Evolutionary conservation across 2,329 filamentous ascomycete genomes (phyloP).

Genomic region (Aureobasidium subglaciale): DNA sequence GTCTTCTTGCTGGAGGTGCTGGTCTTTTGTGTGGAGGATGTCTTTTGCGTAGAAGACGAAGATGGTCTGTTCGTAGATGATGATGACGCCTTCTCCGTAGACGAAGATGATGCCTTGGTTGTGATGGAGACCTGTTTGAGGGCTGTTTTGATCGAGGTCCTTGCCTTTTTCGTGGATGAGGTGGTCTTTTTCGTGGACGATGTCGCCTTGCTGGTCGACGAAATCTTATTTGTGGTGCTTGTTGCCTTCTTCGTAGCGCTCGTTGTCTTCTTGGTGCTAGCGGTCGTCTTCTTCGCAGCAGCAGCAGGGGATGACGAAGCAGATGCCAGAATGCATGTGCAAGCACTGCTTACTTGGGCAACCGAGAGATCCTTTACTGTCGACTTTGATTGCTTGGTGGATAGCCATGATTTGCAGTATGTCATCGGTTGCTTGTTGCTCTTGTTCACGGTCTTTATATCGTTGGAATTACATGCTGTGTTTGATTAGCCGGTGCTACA

Average conservation of each 20-base stretch:
- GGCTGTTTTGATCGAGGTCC: not conserved
- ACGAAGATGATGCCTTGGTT: not conserved
- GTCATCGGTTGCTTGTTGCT: constrained; percentile 6
- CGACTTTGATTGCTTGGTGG: constrained; percentile 4
- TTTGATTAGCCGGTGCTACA: not conserved
- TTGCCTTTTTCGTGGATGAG: not conserved
- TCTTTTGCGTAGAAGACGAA: too few species aligned
- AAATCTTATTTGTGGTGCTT: not conserved
- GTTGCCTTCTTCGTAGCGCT: not conserved
- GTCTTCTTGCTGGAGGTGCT: not conserved
- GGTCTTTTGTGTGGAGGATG: not conserved
- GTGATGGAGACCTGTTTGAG: not conserved
- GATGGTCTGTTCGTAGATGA: not conserved
- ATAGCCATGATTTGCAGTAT: constrained; percentile 13
- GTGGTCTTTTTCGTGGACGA: constrained; percentile 1
- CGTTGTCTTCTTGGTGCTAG: too few species aligned
- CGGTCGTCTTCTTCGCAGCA: constrained; percentile 7
- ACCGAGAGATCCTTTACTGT: constrained; percentile 6
- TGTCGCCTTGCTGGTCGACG: not conserved
- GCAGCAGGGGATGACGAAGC: constrained; percentile 9
- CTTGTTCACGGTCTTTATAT: not conserved
- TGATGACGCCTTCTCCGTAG: too few species aligned
- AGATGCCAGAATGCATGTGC: constrained; percentile 6
- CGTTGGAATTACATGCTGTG: constrained; percentile 7
- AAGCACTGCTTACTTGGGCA: constrained; percentile 7